These are phyloP conservation scores for Debaryomyces tyrocola DNA, from an alignment of 805 yeast genomes.

Conservation along the genomic window DNA sequence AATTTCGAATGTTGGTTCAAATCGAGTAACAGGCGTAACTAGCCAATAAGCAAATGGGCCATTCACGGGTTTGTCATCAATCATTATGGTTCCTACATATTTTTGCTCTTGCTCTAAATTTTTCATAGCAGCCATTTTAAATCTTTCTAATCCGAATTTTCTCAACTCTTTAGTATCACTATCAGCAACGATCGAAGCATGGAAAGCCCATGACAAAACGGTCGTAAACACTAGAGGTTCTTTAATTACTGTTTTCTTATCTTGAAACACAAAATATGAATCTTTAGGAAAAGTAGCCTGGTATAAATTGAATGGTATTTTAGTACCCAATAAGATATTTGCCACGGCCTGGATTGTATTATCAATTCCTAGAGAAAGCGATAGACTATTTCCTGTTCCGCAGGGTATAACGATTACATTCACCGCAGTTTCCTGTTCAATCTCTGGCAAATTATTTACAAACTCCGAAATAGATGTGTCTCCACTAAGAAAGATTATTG, in stretches of 20 bases:
- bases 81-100: slow-evolving; percentile 44
- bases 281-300: slow-evolving; percentile 42
- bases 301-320: slow-evolving; percentile 44
- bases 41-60: slow-evolving; percentile 61
- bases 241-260: slow-evolving; percentile 13
- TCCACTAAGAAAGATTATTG: slow-evolving; percentile 72
- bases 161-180: slow-evolving; percentile 71
- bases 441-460: slow-evolving; percentile 46
- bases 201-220: slow-evolving; percentile 83
- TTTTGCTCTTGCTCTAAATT: slow-evolving; percentile 51
- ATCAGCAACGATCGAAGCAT: slow-evolving; percentile 80
- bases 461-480: slow-evolving; percentile 85
- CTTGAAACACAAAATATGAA: slow-evolving; percentile 20
- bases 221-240: slow-evolving; percentile 46
- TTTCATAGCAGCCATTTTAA: slow-evolving; percentile 62
- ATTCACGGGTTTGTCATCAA: slow-evolving; percentile 14
- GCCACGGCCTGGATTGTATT: slow-evolving; percentile 16
- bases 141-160: slow-evolving; percentile 63
- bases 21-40: slow-evolving; percentile 51
- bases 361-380: slow-evolving; percentile 54
- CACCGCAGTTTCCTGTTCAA: slow-evolving; percentile 8
- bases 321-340: slow-evolving; percentile 16
- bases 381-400: slow-evolving; percentile 87
- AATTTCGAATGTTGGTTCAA: slow-evolving; percentile 62
- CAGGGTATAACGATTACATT: slow-evolving; percentile 54